Percentiles rank a stretch among this genome's conserved stretches.
These are phyloP conservation scores for Lachnellula arida DNA, from an alignment of 2,329 filamentous ascomycete genomes.

Conservation along the genomic window DNA sequence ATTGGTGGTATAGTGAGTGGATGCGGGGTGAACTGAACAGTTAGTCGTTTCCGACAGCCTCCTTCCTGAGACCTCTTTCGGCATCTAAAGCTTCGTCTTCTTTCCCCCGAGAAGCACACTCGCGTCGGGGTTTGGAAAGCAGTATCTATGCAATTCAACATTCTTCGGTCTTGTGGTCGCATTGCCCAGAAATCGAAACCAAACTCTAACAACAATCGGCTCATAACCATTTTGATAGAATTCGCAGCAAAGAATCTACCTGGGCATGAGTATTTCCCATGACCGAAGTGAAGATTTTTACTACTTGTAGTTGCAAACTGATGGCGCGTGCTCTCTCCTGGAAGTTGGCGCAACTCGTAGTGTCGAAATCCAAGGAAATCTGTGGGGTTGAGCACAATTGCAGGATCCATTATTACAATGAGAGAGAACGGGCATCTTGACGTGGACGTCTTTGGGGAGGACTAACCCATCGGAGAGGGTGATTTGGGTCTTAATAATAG, in stretches of 20 bases:
- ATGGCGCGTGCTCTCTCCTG: not conserved
- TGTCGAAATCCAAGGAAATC: not conserved
- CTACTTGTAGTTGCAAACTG: not conserved
- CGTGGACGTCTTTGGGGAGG: not conserved
- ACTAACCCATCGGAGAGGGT: not conserved
- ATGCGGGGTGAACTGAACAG: no score
- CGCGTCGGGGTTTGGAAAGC: not conserved
- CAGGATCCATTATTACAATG: not conserved
- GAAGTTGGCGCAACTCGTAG: not conserved
- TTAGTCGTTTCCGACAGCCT: no score
- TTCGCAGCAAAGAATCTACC: not conserved
- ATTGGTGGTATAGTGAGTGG: no score
- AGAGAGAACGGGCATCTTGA: not conserved
- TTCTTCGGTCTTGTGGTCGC: not conserved
- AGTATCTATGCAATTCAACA: not conserved
- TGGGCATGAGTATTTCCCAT: not conserved
- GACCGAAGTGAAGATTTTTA: not conserved
- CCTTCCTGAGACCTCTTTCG: no score
- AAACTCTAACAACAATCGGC: not conserved
- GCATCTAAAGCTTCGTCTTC: no score
- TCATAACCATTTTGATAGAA: not conserved
- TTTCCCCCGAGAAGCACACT: no score
- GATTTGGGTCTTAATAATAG: no score
- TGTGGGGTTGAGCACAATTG: not conserved
- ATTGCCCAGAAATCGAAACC: not conserved